Percentiles rank a stretch among this genome's conserved stretches.
phyloP scores from a whole-genome alignment of 108 stramenopile species.

The Parietichytrium sp. region DNA sequence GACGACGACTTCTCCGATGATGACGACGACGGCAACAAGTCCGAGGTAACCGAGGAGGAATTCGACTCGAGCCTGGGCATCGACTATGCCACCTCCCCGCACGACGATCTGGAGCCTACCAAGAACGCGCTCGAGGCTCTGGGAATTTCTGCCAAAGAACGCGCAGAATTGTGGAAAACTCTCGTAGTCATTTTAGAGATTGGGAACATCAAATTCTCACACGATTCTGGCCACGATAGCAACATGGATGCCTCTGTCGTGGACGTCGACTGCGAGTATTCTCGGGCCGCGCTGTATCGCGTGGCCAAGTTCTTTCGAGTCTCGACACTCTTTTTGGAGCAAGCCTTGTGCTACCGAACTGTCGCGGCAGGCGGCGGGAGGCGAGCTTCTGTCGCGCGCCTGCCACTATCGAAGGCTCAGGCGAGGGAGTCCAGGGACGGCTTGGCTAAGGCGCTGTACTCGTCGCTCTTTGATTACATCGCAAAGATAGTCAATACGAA shows the following conservation, averaged over 20 bases:
- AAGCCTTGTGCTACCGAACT: neutral
- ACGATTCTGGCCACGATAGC: neutral
- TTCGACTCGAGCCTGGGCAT: too few relatives aligned
- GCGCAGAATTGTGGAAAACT: neutral
- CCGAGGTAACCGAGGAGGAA: too few relatives aligned
- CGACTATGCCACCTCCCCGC: too few relatives aligned
- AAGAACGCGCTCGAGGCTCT: neutral
- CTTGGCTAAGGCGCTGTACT: constrained; percentile 11
- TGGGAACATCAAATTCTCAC: neutral
- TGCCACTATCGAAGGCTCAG: neutral
- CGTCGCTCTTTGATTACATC: constrained; percentile 13
- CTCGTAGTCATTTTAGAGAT: neutral
- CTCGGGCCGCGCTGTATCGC: neutral
- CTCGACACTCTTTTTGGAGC: neutral
- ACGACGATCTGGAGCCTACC: too few relatives aligned
- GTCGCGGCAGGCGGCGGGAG: constrained; percentile 3
- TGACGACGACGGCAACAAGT: too few relatives aligned
- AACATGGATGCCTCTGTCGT: neutral
- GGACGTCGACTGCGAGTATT: neutral
- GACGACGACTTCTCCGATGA: too few relatives aligned
- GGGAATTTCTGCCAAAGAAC: neutral
- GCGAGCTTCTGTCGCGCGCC: neutral
- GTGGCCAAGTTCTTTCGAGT: neutral
- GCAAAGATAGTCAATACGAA: neutral
- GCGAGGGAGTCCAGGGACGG: neutral